Evolutionary conservation across 2,329 filamentous ascomycete genomes (phyloP).

Genomic region (Ophiosphaerella narmari): DNA sequence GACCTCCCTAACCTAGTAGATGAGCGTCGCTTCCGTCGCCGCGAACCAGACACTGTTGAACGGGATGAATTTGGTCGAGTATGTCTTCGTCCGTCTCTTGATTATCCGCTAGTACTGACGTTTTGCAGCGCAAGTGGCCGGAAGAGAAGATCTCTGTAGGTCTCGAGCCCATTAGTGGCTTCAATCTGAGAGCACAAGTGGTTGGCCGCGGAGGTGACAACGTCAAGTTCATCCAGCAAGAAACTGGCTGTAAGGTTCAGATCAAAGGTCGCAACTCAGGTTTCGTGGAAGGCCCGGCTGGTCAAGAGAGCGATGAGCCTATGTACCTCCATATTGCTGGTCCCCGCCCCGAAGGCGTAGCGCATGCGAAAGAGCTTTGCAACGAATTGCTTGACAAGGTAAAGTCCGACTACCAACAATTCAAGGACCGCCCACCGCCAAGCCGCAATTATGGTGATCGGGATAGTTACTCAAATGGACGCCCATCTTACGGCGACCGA

Average conservation of each 20-base stretch:
- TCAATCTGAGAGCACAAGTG: conserved; percentile 94
- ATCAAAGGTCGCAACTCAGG: conserved; percentile 97
- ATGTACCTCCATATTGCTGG: conserved; percentile 98
- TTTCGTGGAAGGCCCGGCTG: conserved; percentile 88
- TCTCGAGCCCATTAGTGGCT: conserved; percentile 88
- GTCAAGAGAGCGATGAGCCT: conserved; percentile 86
- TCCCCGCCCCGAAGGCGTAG: conserved; percentile 83
- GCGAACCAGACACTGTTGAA: conserved; percentile 80
- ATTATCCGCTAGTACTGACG: conserved; percentile 26
- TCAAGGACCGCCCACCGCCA: conserved; percentile 71
- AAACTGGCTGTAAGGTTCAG: conserved; percentile 93
- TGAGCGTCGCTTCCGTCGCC: conserved; percentile 85
- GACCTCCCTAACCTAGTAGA: conserved; percentile 95
- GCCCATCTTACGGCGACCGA: conserved; percentile 48
- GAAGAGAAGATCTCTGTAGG: conserved; percentile 92
- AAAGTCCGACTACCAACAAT: conserved; percentile 83
- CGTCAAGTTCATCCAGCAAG: conserved; percentile 96
- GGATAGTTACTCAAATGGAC: conserved; percentile 44
- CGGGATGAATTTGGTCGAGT: conserved; percentile 90
- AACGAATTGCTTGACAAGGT: conserved; percentile 87
- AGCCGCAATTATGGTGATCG: conserved; percentile 50
- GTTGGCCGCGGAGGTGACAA: conserved; percentile 93
- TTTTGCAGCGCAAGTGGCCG: conserved; percentile 88
- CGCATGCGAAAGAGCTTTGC: conserved; percentile 85
- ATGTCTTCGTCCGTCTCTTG: conserved; percentile 40